Evolutionary conservation across 192 early-diverging fungal species (phyloP).

Genomic region (Coemansia sp.): DNA sequence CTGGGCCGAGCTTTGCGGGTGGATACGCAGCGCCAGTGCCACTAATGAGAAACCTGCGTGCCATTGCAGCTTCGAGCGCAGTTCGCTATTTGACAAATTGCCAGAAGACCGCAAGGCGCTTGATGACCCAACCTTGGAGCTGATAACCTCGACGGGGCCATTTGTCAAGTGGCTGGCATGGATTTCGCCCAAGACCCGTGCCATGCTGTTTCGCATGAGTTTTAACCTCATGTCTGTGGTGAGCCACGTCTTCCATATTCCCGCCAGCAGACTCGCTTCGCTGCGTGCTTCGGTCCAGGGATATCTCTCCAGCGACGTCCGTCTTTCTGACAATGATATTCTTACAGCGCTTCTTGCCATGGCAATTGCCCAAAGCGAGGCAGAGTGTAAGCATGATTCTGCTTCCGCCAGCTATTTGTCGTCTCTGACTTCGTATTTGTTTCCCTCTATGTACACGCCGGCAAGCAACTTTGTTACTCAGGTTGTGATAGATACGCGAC

Average conservation of each 20-base stretch:
- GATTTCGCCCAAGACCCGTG: constrained; percentile 22
- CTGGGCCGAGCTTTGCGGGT: constrained; percentile 20
- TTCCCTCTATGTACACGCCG: not conserved
- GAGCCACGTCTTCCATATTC: constrained; percentile 20
- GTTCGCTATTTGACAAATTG: not conserved
- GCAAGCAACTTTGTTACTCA: not conserved
- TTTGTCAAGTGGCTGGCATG: constrained; percentile 3
- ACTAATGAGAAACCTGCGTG: not conserved
- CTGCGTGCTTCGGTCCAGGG: not conserved
- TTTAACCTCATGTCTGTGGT: not conserved
- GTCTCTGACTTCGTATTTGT: not conserved
- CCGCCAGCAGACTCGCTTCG: not conserved
- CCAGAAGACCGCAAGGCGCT: not conserved
- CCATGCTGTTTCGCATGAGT: not conserved
- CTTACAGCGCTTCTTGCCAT: not conserved
- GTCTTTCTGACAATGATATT: no score
- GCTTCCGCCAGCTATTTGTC: not conserved
- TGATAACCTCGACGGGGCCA: not conserved
- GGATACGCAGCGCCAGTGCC: not conserved
- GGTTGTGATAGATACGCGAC: not conserved
- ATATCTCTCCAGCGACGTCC: no score
- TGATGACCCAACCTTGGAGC: not conserved
- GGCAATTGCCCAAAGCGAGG: not conserved
- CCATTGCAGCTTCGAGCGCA: not conserved
- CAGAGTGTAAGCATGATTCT: not conserved